Conservation (phyloP, 805 yeast genomes). For the Starmerella roubikii region DNA sequence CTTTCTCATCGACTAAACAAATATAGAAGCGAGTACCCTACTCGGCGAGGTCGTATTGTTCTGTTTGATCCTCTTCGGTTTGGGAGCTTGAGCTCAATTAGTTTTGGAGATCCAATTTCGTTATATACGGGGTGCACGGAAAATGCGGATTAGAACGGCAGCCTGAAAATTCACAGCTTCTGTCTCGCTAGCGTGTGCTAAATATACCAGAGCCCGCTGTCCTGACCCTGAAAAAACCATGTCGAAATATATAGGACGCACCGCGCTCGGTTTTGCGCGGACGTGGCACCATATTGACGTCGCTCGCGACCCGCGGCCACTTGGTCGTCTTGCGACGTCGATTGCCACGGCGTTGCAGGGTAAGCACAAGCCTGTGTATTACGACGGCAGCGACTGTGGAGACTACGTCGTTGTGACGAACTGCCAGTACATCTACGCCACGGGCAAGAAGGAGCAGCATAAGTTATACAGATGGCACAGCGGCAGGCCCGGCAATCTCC, state of each 20-base stretch:
- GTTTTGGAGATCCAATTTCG: too few species aligned
- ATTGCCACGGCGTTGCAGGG: conserved; percentile 86
- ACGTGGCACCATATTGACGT: conserved; percentile 94
- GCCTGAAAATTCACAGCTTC: too few species aligned
- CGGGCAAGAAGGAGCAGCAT: conserved; percentile 72
- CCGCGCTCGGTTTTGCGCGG: conserved; percentile 66
- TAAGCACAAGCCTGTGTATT: conserved; percentile 88
- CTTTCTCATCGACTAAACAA: not conserved
- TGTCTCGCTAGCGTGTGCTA: too few species aligned
- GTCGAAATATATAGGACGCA: conserved; percentile 32
- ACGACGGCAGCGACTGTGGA: conserved; percentile 68
- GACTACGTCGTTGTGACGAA: conserved; percentile 96
- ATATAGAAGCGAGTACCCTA: too few species aligned
- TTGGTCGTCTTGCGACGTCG: conserved; percentile 83
- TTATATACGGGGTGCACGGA: too few species aligned
- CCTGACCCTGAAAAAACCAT: not conserved
- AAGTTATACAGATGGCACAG: conserved; percentile 84
- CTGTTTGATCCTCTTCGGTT: too few species aligned
- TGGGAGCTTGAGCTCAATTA: too few species aligned
- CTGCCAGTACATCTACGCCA: conserved; percentile 64
- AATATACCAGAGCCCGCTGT: not conserved
- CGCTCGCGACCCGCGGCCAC: conserved; percentile 66
- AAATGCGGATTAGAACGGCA: too few species aligned
- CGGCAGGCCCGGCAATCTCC: conserved; percentile 77
- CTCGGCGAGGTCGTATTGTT: too few species aligned